Percentiles rank a stretch among this genome's conserved stretches.
These are phyloP conservation scores for Aspergillus japonicus DNA, from an alignment of 2,329 filamentous ascomycete genomes.

Conservation along the genomic window DNA sequence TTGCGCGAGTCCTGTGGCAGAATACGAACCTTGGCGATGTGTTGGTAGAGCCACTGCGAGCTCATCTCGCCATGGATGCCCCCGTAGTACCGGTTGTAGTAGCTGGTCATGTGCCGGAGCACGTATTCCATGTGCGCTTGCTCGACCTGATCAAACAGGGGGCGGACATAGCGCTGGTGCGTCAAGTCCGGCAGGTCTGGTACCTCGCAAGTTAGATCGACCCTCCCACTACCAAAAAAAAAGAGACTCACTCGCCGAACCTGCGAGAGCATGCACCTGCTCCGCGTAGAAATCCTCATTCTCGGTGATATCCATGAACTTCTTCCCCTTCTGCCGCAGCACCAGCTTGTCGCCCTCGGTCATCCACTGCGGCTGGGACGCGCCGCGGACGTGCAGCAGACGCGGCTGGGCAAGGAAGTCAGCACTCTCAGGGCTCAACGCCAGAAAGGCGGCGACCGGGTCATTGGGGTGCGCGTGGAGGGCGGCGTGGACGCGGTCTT, in stretches of 20 bases:
- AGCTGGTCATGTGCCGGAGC: slow-evolving; percentile 3
- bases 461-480: neutral
- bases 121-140: neutral
- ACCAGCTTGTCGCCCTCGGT: slow-evolving; percentile 5
- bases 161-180: neutral
- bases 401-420: neutral
- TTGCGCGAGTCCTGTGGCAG: no score
- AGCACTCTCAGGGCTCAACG: neutral
- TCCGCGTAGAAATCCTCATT: neutral
- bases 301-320: slow-evolving; percentile 2
- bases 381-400: neutral
- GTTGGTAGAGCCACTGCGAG: neutral
- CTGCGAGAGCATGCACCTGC: neutral
- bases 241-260: neutral
- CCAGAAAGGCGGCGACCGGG: slow-evolving; percentile 1
- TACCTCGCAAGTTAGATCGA: no score
- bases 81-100: slow-evolving; percentile 7
- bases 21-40: neutral
- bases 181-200: neutral
- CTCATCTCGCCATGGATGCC: slow-evolving; percentile 3
- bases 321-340: slow-evolving; percentile 1
- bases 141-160: neutral
- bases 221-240: neutral
- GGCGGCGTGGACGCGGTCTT: neutral
- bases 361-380: slow-evolving; percentile 1